These are phyloP conservation scores for Leptographium flavum DNA, from an alignment of 2,329 filamentous ascomycete species.

Conservation along the genomic window DNA sequence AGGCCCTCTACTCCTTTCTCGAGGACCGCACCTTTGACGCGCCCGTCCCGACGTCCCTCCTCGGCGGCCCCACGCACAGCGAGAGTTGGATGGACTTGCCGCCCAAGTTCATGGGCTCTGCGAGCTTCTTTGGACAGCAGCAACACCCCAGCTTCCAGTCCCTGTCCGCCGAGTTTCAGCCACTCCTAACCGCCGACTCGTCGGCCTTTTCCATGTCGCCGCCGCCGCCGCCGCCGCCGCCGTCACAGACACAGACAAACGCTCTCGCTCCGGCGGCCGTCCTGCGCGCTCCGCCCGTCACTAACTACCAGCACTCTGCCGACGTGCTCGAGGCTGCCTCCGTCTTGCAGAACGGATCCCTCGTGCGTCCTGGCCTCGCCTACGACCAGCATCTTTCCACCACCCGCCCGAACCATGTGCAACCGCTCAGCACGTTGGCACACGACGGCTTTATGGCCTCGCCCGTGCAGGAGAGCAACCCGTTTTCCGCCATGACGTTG, in stretches of 20 bases:
- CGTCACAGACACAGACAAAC: slow-evolving; percentile 12
- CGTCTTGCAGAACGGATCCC: slow-evolving; percentile 30
- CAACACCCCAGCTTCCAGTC: slow-evolving; percentile 17
- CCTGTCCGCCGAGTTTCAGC: slow-evolving; percentile 15
- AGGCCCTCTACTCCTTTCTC: slow-evolving; percentile 43
- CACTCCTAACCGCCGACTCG: slow-evolving; percentile 12
- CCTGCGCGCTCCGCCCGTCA: no score
- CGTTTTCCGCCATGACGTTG: background rate
- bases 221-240: background rate
- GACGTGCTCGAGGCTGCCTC: slow-evolving; percentile 47
- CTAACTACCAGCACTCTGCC: slow-evolving; percentile 26
- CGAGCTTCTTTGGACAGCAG: slow-evolving; percentile 47
- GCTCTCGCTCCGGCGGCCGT: slow-evolving; percentile 6
- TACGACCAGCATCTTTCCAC: background rate
- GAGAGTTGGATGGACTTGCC: slow-evolving; percentile 45
- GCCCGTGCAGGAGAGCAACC: background rate
- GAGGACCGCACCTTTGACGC: slow-evolving; percentile 36
- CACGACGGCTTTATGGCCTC: background rate
- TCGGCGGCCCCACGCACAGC: slow-evolving; percentile 34
- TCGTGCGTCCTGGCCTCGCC: slow-evolving; percentile 3
- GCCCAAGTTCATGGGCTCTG: slow-evolving; percentile 50
- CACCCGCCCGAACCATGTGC: no score
- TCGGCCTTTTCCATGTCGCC: slow-evolving; percentile 9
- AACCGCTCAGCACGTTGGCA: no score
- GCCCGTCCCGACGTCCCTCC: slow-evolving; percentile 8